A percentile compares a stretch with the other conserved stretches of the same genome.
Conservation (phyloP, 1,284 basidiomycete species). For the Cutaneotrichosporon daszewskae region DNA sequence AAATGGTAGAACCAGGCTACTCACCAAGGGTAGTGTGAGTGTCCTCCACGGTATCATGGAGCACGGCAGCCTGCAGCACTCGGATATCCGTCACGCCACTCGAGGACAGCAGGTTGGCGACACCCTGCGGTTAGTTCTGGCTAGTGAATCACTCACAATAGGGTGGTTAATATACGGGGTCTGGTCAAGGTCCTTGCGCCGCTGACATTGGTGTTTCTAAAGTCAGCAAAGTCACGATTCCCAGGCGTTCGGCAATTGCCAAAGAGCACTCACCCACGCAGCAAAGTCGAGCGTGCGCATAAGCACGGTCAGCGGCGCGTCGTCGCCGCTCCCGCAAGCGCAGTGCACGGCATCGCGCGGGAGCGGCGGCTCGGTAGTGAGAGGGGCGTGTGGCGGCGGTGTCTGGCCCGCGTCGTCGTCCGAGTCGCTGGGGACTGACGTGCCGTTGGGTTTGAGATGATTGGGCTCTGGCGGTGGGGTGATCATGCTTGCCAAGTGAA, state of each 20-base stretch:
- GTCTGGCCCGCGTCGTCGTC: conserved; percentile 9
- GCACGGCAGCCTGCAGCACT: conserved; percentile 45
- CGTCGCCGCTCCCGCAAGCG: conserved; percentile 7
- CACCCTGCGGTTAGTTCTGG: conserved; percentile 24
- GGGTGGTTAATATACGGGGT: conserved; percentile 49
- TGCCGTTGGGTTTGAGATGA: background rate
- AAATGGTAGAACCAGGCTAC: background rate
- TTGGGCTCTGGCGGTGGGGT: conserved; percentile 40
- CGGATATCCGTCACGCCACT: conserved; percentile 41
- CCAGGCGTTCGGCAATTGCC: background rate
- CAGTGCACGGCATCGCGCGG: conserved; percentile 8
- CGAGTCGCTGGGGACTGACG: background rate
- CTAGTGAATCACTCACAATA: conserved; percentile 22
- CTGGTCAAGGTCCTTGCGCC: conserved; percentile 45
- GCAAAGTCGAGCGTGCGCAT: conserved; percentile 45
- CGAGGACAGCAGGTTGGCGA: conserved; percentile 42
- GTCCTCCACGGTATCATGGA: conserved; percentile 50
- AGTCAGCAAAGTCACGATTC: background rate
- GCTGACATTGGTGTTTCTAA: conserved; percentile 47
- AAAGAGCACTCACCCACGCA: conserved; percentile 43
- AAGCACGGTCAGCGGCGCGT: conserved; percentile 22
- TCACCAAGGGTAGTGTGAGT: conserved; percentile 43
- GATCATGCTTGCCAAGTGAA: conserved; percentile 9
- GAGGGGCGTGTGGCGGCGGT: conserved; percentile 9
- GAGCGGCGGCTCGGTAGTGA: conserved; percentile 6